phyloP scores from a whole-genome alignment of 2,329 filamentous ascomycete genomes.

The Neonectria neomacrospora region DNA sequence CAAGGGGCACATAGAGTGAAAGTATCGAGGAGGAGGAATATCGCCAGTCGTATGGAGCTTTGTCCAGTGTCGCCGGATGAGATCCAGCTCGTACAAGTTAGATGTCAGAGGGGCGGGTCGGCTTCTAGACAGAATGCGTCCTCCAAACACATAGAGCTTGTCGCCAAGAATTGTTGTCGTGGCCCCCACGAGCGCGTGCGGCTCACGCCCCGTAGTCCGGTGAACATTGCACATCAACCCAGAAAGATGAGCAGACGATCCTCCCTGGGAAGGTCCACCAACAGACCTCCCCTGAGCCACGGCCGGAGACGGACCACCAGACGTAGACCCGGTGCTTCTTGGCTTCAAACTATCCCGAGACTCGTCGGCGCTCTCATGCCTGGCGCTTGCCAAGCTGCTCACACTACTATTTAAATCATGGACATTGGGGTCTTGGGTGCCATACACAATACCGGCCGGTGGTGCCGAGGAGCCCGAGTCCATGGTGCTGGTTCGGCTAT shows the following conservation, averaged over 20 bases:
- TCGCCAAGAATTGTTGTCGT: conserved; percentile 96
- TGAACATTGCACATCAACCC: conserved; percentile 78
- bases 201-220: conserved; percentile 90
- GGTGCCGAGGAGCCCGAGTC: conserved; percentile 55
- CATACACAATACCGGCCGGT: conserved; percentile 52
- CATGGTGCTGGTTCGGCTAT: conserved; percentile 61
- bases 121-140: conserved; percentile 84
- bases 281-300: conserved; percentile 51
- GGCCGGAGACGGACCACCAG: conserved; percentile 68
- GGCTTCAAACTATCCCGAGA: conserved; percentile 55
- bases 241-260: conserved; percentile 68
- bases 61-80: conserved; percentile 92
- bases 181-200: conserved; percentile 90
- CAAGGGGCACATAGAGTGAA: conserved; percentile 93
- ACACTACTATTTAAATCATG: conserved; percentile 60
- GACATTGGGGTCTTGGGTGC: conserved; percentile 44
- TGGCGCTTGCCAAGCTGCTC: conserved; percentile 56
- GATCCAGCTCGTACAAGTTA: conserved; percentile 91
- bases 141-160: conserved; percentile 96
- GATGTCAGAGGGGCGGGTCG: conserved; percentile 84
- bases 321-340: conserved; percentile 64
- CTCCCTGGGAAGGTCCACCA: conserved; percentile 57
- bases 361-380: conserved; percentile 60
- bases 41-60: conserved; percentile 88
- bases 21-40: conserved; percentile 90